These are phyloP conservation scores for Colletotrichum plurivorum DNA, from an alignment of 2,329 filamentous ascomycete species.

Conservation along the genomic window DNA sequence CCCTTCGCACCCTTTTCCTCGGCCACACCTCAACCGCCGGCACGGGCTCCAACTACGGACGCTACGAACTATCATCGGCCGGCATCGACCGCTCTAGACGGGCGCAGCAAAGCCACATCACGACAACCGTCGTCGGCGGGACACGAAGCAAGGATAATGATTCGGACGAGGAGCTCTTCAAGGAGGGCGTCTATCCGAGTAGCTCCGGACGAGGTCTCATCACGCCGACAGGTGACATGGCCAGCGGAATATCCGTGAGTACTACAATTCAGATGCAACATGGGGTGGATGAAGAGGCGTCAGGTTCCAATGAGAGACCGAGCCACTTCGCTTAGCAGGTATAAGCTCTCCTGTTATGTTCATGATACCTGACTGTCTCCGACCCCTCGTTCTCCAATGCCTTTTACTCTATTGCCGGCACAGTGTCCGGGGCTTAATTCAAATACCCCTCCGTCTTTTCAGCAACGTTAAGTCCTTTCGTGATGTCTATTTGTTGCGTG, in stretches of 20 bases:
- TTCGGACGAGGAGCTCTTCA: slow-evolving; percentile 35
- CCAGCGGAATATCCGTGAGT: slow-evolving; percentile 28
- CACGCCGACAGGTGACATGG: slow-evolving; percentile 3
- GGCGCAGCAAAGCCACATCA: slow-evolving; percentile 33
- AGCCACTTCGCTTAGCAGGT: neutral
- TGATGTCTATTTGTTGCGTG: too few relatives aligned
- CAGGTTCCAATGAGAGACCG: neutral
- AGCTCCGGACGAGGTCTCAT: neutral
- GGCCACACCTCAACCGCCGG: slow-evolving; percentile 29
- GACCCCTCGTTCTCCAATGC: neutral
- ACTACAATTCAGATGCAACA: slow-evolving; percentile 32
- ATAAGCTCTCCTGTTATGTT: neutral
- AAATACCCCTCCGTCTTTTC: too few relatives aligned
- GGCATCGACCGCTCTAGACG: slow-evolving; percentile 12
- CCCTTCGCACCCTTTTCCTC: slow-evolving; percentile 30
- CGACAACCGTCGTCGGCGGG: slow-evolving; percentile 33
- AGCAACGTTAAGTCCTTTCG: too few relatives aligned
- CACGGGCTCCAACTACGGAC: slow-evolving; percentile 27
- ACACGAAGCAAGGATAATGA: slow-evolving; percentile 31
- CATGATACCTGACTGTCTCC: neutral
- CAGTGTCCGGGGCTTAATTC: too few relatives aligned
- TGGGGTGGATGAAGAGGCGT: neutral
- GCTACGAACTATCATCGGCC: slow-evolving; percentile 34
- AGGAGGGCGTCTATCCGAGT: slow-evolving; percentile 6
- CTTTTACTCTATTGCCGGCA: too few relatives aligned